Percentiles rank a stretch among this genome's conserved stretches.
Evolutionary conservation across 2,329 filamentous ascomycete genomes (phyloP).

Genomic region (Akanthomyces lecanii): DNA sequence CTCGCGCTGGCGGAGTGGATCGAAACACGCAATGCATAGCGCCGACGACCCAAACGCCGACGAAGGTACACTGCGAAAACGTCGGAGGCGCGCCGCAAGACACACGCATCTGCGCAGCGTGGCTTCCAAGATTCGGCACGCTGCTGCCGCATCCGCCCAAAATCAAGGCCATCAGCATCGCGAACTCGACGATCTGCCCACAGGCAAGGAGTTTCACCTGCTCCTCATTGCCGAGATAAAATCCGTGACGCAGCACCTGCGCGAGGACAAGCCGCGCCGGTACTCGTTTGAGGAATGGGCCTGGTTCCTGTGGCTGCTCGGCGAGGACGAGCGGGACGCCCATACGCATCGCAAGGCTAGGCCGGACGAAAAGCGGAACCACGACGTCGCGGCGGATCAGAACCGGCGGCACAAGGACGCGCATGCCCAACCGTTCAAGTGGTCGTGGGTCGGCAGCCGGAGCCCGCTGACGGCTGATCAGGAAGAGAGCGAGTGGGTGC

Average conservation of each 20-base stretch:
- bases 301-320: constrained; percentile 76
- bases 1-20: not conserved
- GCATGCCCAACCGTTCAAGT: constrained; percentile 35
- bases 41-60: constrained; percentile 10
- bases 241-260: constrained; percentile 56
- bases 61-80: constrained; percentile 2
- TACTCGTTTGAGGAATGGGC: constrained; percentile 87
- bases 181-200: constrained; percentile 36
- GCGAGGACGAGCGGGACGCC: constrained; percentile 54
- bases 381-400: constrained; percentile 8
- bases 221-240: constrained; percentile 71
- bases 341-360: constrained; percentile 44
- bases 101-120: constrained; percentile 1
- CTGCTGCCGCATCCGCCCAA: constrained; percentile 6
- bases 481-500: constrained; percentile 68
- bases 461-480: constrained; percentile 67
- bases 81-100: not conserved
- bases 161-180: constrained; percentile 31
- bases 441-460: constrained; percentile 69
- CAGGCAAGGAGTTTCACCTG: constrained; percentile 50
- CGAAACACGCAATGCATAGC: not conserved
- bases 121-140: constrained; percentile 12
- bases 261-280: constrained; percentile 53
- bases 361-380: constrained; percentile 24
- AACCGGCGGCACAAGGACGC: constrained; percentile 24